Evolutionary conservation across 108 stramenopile species (phyloP).

Genomic region (Thalassiosira profunda): DNA sequence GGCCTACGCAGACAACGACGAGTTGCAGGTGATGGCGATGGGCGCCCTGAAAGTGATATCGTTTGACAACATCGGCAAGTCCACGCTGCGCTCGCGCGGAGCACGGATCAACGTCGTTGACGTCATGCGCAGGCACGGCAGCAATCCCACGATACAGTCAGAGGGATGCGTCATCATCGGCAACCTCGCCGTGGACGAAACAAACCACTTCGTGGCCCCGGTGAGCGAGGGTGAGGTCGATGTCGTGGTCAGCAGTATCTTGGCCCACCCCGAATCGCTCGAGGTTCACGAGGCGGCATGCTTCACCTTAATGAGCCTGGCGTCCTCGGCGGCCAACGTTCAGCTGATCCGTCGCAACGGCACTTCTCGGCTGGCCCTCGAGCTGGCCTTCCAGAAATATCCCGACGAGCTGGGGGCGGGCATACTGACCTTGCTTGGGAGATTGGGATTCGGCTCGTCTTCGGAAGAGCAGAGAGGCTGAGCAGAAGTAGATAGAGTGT

Average conservation of each 20-base stretch:
- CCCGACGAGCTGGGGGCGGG: slow-evolving; percentile 2
- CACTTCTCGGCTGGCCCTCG: neutral
- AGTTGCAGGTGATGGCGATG: slow-evolving; percentile 33
- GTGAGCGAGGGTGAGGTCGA: slow-evolving; percentile 28
- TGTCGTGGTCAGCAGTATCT: slow-evolving; percentile 14
- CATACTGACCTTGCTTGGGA: slow-evolving; percentile 7
- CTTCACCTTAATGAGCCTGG: slow-evolving; percentile 16
- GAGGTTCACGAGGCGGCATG: slow-evolving; percentile 31
- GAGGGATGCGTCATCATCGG: slow-evolving; percentile 37
- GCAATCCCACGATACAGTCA: slow-evolving; percentile 35
- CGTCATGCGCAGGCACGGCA: slow-evolving; percentile 18
- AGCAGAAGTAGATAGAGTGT: too few relatives aligned
- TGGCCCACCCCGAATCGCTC: slow-evolving; percentile 15
- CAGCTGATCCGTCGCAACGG: slow-evolving; percentile 1
- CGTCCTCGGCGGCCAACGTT: slow-evolving; percentile 11
- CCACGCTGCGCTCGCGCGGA: slow-evolving; percentile 5
- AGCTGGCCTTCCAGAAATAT: slow-evolving; percentile 7
- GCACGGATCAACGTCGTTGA: slow-evolving; percentile 20
- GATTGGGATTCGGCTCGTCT: neutral
- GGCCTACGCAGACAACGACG: slow-evolving; percentile 6
- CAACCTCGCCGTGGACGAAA: slow-evolving; percentile 30
- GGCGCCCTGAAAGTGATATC: slow-evolving; percentile 40
- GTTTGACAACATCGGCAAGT: slow-evolving; percentile 21
- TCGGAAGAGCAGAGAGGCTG: too few relatives aligned
- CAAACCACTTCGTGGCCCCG: slow-evolving; percentile 11